A percentile compares a stretch with the other conserved stretches of the same genome.
phyloP scores from a whole-genome alignment of 139 green algal genomes.

The Picochlorum sp. region DNA sequence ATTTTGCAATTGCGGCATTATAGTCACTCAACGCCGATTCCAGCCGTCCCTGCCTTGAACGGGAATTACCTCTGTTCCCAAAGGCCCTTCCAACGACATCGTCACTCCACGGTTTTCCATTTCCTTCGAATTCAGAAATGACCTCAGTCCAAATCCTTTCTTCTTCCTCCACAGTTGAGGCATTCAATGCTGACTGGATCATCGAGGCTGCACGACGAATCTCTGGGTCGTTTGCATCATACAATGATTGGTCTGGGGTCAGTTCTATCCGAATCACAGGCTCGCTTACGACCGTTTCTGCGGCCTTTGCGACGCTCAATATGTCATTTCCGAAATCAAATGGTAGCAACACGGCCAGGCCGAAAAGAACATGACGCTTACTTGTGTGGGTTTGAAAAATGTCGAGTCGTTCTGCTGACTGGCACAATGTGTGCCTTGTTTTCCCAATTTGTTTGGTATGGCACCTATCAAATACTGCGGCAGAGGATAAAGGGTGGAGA shows the following conservation, averaged over 20 bases:
- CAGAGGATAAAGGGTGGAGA: too few relatives aligned
- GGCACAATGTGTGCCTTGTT: too few relatives aligned
- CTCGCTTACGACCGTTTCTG: too few relatives aligned
- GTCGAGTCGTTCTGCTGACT: too few relatives aligned
- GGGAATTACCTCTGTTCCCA: slow-evolving; percentile 82
- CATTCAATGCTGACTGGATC: slow-evolving; percentile 66
- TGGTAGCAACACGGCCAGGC: too few relatives aligned
- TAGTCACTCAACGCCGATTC: slow-evolving; percentile 61
- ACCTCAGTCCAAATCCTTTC: slow-evolving; percentile 60
- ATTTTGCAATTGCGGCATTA: slow-evolving; percentile 58
- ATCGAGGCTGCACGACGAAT: slow-evolving; percentile 47
- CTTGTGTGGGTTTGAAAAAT: too few relatives aligned
- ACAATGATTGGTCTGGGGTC: slow-evolving; percentile 23
- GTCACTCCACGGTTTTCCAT: slow-evolving; percentile 55
- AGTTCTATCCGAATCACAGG: neutral
- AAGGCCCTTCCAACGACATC: slow-evolving; percentile 64
- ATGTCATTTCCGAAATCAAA: too few relatives aligned
- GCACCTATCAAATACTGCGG: too few relatives aligned
- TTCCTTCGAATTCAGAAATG: slow-evolving; percentile 13
- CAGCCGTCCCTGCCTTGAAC: slow-evolving; percentile 61
- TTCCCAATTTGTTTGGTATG: too few relatives aligned
- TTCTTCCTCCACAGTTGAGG: slow-evolving; percentile 45
- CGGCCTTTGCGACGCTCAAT: too few relatives aligned
- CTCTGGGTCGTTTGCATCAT: slow-evolving; percentile 53
- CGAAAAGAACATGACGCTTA: too few relatives aligned